Conservation (phyloP, 1,284 basidiomycete genomes). For the Sporisorium iseilematis-ciliati region DNA sequence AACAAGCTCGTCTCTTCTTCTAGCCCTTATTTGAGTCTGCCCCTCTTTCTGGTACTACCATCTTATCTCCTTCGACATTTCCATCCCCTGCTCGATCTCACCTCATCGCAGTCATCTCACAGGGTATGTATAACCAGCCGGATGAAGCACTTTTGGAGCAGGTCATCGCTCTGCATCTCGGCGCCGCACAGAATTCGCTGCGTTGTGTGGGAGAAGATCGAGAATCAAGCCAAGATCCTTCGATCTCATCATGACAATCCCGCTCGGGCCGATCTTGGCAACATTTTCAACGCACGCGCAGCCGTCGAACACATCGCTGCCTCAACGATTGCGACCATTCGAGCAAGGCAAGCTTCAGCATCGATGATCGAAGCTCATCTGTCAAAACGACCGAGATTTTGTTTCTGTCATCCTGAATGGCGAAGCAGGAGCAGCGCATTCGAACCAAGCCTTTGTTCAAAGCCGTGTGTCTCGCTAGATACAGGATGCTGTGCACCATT, state of each 20-base stretch:
- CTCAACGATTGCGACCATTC: neutral
- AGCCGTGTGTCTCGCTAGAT: neutral
- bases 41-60: neutral
- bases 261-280: neutral
- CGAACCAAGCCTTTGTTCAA: neutral
- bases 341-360: neutral
- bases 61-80: neutral
- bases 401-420: neutral
- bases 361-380: neutral
- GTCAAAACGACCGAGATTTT: neutral
- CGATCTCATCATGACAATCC: no score
- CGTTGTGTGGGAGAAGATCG: neutral
- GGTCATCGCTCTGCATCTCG: neutral
- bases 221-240: neutral
- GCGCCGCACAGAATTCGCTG: neutral
- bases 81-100: neutral
- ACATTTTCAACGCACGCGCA: neutral
- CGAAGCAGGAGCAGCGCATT: neutral
- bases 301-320: neutral
- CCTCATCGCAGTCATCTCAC: neutral
- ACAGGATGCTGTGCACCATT: neutral
- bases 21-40: neutral
- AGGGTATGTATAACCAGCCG: neutral
- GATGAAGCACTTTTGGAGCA: neutral
- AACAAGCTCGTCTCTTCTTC: conserved; percentile 6